Base-by-base conservation (phyloP, 2,329 filamentous ascomycete genomes). In the Epichloe bromicola region DNA sequence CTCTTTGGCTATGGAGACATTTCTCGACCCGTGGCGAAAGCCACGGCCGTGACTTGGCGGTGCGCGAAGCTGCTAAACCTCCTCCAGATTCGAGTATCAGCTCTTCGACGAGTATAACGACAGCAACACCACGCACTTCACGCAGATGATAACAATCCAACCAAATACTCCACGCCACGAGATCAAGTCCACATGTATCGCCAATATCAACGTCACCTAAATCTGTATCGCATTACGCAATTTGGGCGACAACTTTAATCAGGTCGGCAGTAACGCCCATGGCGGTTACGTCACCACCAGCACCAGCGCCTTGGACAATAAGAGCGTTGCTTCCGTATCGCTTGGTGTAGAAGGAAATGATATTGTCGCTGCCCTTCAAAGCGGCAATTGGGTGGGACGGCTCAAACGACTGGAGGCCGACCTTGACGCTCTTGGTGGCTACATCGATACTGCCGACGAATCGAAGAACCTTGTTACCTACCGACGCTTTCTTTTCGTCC, bases 301-400 rank as follows among this genome's bases (percentile, higher is more conserved):
- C 93, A 54, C 90, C 93, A 37, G 88, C 89, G 53, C 93, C 93
- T 72, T 97, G 91, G 56, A 98, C 81, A 64, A 96, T 95, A 56
- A 98, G 74, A 42, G 93, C 90, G 69, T 91, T 94, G 64, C 75
- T 78, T 53, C 89, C 89, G 65, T 98, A 98, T 61, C 93, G 79
- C 75, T 94, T 86, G 5, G 93, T 98, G 71, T 96, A 95, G 75
- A 98, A 96, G 74, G 85, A 95, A 65, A 98, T 95, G 66, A 98
- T 95, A 74, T 98, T 98, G 67, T 97, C 93, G 67, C 90, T 97
- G 37, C 93, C 93, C 78, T 95, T 95, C 52, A 98, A 76, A 46
- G 86, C 85, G 14, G 93, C 93, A 70, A 98, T 96, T 12, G 93
- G 87, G 64, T 94, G 88, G 54, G 85, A 86, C 59, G 80, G 81